A percentile compares a stretch with the other conserved stretches of the same genome.
These are phyloP conservation scores for Beauveria sp. DNA, from an alignment of 2,329 filamentous ascomycete species.

Conservation along the genomic window DNA sequence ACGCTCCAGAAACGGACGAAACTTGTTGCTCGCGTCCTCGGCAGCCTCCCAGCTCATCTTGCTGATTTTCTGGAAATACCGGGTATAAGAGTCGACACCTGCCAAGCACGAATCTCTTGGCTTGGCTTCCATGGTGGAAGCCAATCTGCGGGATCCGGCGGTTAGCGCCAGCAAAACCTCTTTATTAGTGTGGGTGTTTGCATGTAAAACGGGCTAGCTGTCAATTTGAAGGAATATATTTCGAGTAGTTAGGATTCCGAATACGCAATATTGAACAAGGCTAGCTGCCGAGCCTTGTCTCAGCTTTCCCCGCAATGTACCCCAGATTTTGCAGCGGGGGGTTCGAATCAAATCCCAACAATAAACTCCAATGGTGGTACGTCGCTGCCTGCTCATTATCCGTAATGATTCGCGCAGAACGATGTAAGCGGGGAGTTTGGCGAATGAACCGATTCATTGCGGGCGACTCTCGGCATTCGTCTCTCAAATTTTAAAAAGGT, in stretches of 20 bases:
- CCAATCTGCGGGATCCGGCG: background rate
- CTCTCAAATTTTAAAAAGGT: background rate
- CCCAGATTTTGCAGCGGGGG: background rate
- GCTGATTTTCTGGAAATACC: background rate
- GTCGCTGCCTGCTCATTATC: no score
- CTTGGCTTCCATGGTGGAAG: background rate
- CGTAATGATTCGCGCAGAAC: background rate
- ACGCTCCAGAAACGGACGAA: background rate
- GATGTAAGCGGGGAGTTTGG: background rate
- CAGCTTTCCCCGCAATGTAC: background rate
- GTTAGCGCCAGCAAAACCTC: background rate
- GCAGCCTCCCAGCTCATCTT: conserved; percentile 1
- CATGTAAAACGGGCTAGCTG: background rate
- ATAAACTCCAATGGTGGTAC: no score
- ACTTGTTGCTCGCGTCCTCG: background rate
- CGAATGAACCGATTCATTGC: background rate
- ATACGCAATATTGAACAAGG: background rate
- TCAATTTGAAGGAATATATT: background rate
- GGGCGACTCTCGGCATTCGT: background rate
- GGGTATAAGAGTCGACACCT: background rate
- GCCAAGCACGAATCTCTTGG: background rate
- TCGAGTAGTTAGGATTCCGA: background rate
- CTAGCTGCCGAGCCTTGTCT: background rate
- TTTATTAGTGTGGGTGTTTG: background rate
- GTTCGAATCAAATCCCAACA: background rate